A percentile compares a stretch with the other conserved stretches of the same genome.
These are phyloP conservation scores for Podila minutissima DNA, from an alignment of 192 early-diverging fungal genomes.

Conservation along the genomic window DNA sequence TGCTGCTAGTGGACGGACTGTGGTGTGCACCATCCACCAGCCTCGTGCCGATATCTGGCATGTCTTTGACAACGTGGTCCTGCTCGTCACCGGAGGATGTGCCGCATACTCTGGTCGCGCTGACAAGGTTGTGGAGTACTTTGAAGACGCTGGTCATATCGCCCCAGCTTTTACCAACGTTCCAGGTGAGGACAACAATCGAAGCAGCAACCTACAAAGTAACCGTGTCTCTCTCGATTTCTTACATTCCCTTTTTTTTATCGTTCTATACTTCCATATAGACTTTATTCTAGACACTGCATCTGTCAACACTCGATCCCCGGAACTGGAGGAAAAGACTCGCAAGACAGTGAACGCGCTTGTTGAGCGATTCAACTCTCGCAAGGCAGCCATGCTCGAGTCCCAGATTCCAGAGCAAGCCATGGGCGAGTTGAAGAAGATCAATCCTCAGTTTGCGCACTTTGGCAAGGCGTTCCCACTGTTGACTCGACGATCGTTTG, in stretches of 20 bases:
- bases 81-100: constrained; percentile 71
- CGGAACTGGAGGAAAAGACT: constrained; percentile 30
- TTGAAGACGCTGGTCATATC: constrained; percentile 44
- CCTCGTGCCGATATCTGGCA: constrained; percentile 82
- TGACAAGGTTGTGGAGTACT: constrained; percentile 47
- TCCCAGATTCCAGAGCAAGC: constrained; percentile 9
- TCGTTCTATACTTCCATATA: background rate
- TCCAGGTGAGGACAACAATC: constrained; percentile 10
- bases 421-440: constrained; percentile 20
- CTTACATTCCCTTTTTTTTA: background rate
- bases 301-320: constrained; percentile 32
- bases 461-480: constrained; percentile 42
- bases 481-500: constrained; percentile 32
- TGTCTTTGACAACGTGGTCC: constrained; percentile 84
- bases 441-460: constrained; percentile 36
- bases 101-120: constrained; percentile 50
- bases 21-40: constrained; percentile 91
- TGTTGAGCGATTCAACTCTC: constrained; percentile 25
- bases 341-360: constrained; percentile 23
- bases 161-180: constrained; percentile 38
- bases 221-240: too few species aligned
- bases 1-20: constrained; percentile 57
- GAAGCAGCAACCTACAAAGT: background rate
- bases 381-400: constrained; percentile 30
- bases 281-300: constrained; percentile 50